Evolutionary conservation across 192 early-diverging fungal species (phyloP), one percentile per base, ranked within the genome.

Genomic region (Ambispora gerdemannii): DNA sequence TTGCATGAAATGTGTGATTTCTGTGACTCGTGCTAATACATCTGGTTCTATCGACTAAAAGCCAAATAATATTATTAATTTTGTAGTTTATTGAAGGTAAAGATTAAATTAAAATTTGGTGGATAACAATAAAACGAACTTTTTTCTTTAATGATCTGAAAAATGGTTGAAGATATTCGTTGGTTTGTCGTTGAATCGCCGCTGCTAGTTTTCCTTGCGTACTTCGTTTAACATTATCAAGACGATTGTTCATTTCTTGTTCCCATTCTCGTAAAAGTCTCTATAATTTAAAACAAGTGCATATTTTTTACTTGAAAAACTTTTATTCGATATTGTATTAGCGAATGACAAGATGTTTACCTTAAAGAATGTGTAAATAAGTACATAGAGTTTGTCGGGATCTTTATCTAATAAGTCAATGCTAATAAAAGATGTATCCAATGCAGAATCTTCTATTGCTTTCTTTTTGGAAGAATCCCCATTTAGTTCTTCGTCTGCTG

Each of bases 151-250:
- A 79, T 63, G 78, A 84, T 69, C 90, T 88, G 72, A 98, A 94
- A 43, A 98, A 88, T n/a, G 97, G 97, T 72, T 88, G 87, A 60
- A 99, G 72, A 73, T 96, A 93, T 63, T 97, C 94, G 8, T 83
- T 82, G 17, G 91, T 89, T 76, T 98, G 97, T 17, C 80, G 83
- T 71, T 91, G 89, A 19, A 88, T 93, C 17, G 93, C 93, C 2
- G 90, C 85, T 2, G 86, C 86, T 63, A 89, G 72, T 74, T 95
- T 94, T 63, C 95, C 93, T 59, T 90, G 82, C 17, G 87, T 84
- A 55, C 87, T 88, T 53, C 90, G 83, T 61, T 92, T 92, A 24
- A 89, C 85, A 31, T 92, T 92, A 53, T 95, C 84, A 19, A 91
- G 86, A 17, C 93, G 84, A 19, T 80, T 76, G 20, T 87, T 85